phyloP scores from a whole-genome alignment of 768 basidiomycete genomes.

The Galerina sulciceps region DNA sequence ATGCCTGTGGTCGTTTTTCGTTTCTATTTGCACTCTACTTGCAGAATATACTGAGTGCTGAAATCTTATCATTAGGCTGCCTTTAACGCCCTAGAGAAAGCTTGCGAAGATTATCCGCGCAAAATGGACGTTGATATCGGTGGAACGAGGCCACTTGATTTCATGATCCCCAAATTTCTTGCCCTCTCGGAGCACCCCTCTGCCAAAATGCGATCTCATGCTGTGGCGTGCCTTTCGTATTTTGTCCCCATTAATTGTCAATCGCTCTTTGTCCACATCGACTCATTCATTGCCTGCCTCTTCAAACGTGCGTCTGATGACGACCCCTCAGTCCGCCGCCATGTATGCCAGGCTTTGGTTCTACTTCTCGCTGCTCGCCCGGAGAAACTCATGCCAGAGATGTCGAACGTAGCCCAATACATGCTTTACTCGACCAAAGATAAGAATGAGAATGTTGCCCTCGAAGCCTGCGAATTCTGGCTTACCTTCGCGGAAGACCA shows the following conservation, averaged over 20 bases:
- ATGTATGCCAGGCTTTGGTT: conserved; percentile 95
- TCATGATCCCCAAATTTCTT: conserved; percentile 96
- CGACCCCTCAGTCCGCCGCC: conserved; percentile 89
- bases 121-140: conserved; percentile 94
- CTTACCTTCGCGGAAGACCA: conserved; percentile 97
- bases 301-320: conserved; percentile 97
- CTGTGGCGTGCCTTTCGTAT: conserved; percentile 92
- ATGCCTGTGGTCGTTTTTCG: background rate
- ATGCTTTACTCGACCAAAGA: conserved; percentile 99
- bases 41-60: conserved; percentile 1
- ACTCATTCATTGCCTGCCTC: conserved; percentile 88
- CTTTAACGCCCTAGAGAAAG: conserved; percentile 92
- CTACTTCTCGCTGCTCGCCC: conserved; percentile 91
- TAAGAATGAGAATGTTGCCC: conserved; percentile 93
- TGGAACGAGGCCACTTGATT: conserved; percentile 92
- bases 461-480: conserved; percentile 99
- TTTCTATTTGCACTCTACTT: background rate
- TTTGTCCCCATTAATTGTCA: conserved; percentile 89
- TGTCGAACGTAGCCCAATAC: conserved; percentile 94
- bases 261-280: conserved; percentile 89
- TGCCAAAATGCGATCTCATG: conserved; percentile 90
- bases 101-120: conserved; percentile 95
- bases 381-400: conserved; percentile 96
- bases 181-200: conserved; percentile 82
- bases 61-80: conserved; percentile 59